Base-by-base conservation (phyloP, 768 basidiomycete genomes). In the Chlorophyllum brunneum region DNA sequence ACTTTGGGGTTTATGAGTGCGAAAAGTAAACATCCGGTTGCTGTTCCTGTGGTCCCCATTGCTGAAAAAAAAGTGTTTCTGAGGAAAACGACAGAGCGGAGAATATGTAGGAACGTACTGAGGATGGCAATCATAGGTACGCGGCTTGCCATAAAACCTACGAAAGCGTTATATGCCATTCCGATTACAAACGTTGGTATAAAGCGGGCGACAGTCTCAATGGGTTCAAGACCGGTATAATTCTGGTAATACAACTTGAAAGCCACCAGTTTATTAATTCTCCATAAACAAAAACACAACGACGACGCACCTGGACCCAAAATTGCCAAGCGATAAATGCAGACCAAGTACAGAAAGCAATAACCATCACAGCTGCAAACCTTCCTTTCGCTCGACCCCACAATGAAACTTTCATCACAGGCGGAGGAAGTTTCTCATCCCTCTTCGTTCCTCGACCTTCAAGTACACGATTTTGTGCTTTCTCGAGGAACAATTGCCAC, bases 141-240 rank as follows among this genome's bases (percentile, higher is more conserved):
- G 48, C 70, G 77, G 1, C 74, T 70, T 30, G 87, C 74, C 40
- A 82, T 70, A 20, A 83, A 46, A 0, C 83, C 85, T 13, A 91
- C 80, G 45, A 87, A 61, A 30, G 83, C 56, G 60, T 88, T 91
- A 59, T 83, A 85, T 2, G 78, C 30, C 9, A 81, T 54, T 3
- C 90, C 89, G 13, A 77, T 77, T 11, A 90, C 60, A 27, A 79
- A 78, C 85, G 87, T 88, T 1, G 89, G 90, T 1, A 90, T 52
- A 40, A 91, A 67, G 3, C 86, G 78, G 16, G 86, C 55, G 65
- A 88, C 85, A 0, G 85, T 79, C 9, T 70, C 67, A 10, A 92
- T 66, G 0, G 88, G 82, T 0, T 66, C 73, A 4, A 82, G 74
- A 0, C 67, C 58, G 15, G 73, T 58, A 62, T 82, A 92, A 40